Percentiles rank a stretch among this genome's conserved stretches.
Evolutionary conservation across 1,139 yeast genomes (phyloP).

Genomic region (Candida dubliniensis): DNA sequence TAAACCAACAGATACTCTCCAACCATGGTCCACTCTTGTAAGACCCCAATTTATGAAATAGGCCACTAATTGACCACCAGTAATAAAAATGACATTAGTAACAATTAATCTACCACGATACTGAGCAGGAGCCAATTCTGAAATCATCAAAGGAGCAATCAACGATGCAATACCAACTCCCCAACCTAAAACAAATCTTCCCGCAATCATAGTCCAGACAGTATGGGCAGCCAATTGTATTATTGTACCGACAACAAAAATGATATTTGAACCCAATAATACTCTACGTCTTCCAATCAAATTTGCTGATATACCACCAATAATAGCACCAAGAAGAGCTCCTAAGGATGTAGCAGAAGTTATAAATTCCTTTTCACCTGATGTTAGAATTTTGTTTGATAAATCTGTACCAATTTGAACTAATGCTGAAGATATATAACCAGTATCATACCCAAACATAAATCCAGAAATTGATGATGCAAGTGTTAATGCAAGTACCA

Average conservation of each 20-base stretch:
- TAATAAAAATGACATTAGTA: slow-evolving; percentile 67
- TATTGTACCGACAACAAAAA: slow-evolving; percentile 80
- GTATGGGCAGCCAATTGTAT: slow-evolving; percentile 77
- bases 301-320: slow-evolving; percentile 83
- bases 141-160: slow-evolving; percentile 85
- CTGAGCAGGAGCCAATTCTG: slow-evolving; percentile 89
- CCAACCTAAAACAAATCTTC: slow-evolving; percentile 89
- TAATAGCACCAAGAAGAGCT: slow-evolving; percentile 73
- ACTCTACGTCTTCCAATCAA: slow-evolving; percentile 78
- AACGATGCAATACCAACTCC: slow-evolving; percentile 95
- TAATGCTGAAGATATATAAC: slow-evolving; percentile 89
- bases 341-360: slow-evolving; percentile 96
- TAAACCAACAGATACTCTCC: slow-evolving; percentile 90
- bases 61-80: slow-evolving; percentile 91
- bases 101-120: slow-evolving; percentile 85
- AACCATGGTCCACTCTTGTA: slow-evolving; percentile 70
- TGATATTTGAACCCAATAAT: slow-evolving; percentile 72
- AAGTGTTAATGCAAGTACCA: slow-evolving; percentile 69
- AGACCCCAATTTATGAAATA: slow-evolving; percentile 93
- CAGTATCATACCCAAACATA: slow-evolving; percentile 96
- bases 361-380: slow-evolving; percentile 82
- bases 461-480: slow-evolving; percentile 91
- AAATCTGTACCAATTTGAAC: slow-evolving; percentile 82
- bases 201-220: slow-evolving; percentile 90
- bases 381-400: slow-evolving; percentile 49